Evolutionary conservation across 768 basidiomycete genomes (phyloP).

Genomic region (Suillus paluster): DNA sequence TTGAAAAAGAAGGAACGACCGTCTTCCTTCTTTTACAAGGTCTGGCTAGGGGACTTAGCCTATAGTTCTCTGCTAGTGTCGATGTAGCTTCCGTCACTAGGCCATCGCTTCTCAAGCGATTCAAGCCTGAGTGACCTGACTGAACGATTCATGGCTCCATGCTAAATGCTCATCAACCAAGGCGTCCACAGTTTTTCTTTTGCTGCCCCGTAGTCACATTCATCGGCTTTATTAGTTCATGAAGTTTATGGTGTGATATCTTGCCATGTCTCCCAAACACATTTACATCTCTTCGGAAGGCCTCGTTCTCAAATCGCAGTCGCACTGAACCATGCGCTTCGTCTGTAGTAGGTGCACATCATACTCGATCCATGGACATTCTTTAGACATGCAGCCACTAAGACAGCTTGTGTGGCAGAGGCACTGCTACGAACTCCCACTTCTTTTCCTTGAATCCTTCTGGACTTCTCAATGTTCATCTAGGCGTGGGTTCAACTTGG

Average conservation of each 20-base stretch:
- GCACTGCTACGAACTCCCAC: background rate
- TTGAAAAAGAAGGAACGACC: too few relatives aligned
- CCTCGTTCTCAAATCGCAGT: conserved; percentile 45
- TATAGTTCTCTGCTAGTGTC: too few relatives aligned
- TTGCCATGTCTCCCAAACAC: too few relatives aligned
- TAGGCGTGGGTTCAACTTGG: background rate
- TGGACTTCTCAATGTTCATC: background rate
- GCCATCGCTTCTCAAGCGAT: background rate
- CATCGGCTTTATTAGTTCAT: background rate
- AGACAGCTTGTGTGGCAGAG: background rate
- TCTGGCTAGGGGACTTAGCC: too few relatives aligned
- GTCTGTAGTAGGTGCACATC: conserved; percentile 36
- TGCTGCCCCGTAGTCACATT: background rate
- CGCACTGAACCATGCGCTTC: conserved; percentile 43
- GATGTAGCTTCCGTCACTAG: background rate
- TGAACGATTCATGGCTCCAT: background rate
- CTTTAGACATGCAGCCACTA: background rate
- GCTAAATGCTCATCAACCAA: background rate
- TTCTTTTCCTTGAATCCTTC: background rate
- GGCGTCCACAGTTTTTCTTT: background rate
- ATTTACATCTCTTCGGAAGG: conserved; percentile 40
- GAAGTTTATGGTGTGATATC: background rate
- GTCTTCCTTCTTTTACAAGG: too few relatives aligned
- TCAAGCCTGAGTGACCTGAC: background rate
- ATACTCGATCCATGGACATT: background rate